A percentile compares a stretch with the other conserved stretches of the same genome.
These are phyloP conservation scores for Puccinellia tenuiflora DNA, from an alignment of 176 grass and related monocot genomes.

Conservation along the genomic window DNA sequence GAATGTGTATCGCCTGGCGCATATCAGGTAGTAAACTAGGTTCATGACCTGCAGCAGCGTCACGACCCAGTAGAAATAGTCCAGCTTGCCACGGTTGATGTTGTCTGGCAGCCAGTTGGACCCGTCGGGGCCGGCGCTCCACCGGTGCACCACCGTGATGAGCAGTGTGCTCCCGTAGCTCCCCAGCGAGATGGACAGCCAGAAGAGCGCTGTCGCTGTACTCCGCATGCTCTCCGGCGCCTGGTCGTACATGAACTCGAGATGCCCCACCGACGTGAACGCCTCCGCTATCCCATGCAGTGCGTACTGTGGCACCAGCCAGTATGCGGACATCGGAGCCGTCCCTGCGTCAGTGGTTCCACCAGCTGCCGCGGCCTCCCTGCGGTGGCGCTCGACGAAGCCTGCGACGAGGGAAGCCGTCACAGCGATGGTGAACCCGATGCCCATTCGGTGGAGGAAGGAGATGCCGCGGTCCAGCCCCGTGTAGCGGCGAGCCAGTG, in stretches of 20 bases:
- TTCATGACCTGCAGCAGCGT: constrained; percentile 51
- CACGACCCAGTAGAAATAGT: constrained; percentile 83
- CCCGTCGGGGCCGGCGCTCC: constrained; percentile 36
- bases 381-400: constrained; percentile 51
- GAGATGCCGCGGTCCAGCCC: constrained; percentile 71
- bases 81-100: constrained; percentile 63
- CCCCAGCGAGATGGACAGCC: constrained; percentile 71
- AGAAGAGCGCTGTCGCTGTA: constrained; percentile 64
- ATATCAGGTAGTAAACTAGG: constrained; percentile 59
- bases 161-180: constrained; percentile 69
- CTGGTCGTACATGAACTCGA: constrained; percentile 94
- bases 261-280: constrained; percentile 67
- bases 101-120: constrained; percentile 81
- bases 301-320: constrained; percentile 77
- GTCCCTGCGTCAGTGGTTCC: constrained; percentile 43
- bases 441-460: constrained; percentile 69
- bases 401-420: constrained; percentile 47
- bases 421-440: constrained; percentile 52
- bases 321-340: constrained; percentile 56
- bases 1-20: constrained; percentile 57
- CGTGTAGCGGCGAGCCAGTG: constrained; percentile 51
- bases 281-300: constrained; percentile 65
- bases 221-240: constrained; percentile 89
- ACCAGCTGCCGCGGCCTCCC: background rate
- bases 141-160: constrained; percentile 50